Conservation (phyloP, 192 early-diverging fungal genomes). For the Chytriomyces sp. region DNA sequence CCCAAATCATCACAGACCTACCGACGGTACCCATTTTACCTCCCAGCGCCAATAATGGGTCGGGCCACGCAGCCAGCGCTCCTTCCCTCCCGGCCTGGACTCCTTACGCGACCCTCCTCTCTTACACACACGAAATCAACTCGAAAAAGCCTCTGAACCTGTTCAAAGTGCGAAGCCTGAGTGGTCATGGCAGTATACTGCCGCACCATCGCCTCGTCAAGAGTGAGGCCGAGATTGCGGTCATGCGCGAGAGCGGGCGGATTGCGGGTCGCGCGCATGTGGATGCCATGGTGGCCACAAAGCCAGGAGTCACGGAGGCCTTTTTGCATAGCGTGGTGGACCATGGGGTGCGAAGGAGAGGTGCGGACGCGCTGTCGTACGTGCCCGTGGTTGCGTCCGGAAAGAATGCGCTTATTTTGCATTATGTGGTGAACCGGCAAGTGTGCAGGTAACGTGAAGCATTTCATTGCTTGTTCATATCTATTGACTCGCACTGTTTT, state of each 20-base stretch:
- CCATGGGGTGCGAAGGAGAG: slow-evolving; percentile 63
- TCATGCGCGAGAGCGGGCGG: slow-evolving; percentile 77
- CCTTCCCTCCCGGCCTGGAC: slow-evolving; percentile 29
- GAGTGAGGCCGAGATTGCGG: slow-evolving; percentile 69
- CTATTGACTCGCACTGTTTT: not conserved
- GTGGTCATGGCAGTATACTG: slow-evolving; percentile 62
- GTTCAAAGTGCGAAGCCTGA: slow-evolving; percentile 1
- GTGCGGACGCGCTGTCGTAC: slow-evolving; percentile 76
- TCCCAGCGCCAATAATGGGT: not conserved
- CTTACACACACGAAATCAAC: not conserved
- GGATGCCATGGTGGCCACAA: slow-evolving; percentile 74
- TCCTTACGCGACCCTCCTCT: slow-evolving; percentile 22
- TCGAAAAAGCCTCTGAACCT: slow-evolving; percentile 1
- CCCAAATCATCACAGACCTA: slow-evolving; percentile 34
- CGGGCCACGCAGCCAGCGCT: slow-evolving; percentile 20
- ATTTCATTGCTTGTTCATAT: not conserved
- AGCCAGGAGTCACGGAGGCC: slow-evolving; percentile 71
- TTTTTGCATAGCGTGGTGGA: slow-evolving; percentile 78
- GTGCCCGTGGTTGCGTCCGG: slow-evolving; percentile 96
- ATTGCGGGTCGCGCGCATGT: slow-evolving; percentile 82
- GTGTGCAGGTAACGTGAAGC: slow-evolving; percentile 43
- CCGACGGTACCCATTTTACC: slow-evolving; percentile 21
- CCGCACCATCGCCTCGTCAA: slow-evolving; percentile 80
- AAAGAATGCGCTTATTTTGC: slow-evolving; percentile 86
- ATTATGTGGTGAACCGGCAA: slow-evolving; percentile 91